Evolutionary conservation across 176 grass and related monocot genomes (phyloP), one percentile per base, ranked within the genome.

Genomic region (Oryza punctata): DNA sequence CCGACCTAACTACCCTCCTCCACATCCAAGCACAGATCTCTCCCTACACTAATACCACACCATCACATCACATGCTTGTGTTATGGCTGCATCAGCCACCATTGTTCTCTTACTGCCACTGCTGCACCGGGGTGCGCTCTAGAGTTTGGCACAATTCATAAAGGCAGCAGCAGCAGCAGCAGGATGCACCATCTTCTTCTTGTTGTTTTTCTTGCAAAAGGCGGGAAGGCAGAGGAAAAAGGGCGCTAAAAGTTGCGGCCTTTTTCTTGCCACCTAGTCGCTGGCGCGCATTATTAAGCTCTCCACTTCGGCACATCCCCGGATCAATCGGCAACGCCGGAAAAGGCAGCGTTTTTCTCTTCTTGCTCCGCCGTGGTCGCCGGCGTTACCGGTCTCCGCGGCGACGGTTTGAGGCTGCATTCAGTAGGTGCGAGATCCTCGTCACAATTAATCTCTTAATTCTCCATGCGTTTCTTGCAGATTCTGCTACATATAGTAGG

Each of bases 401-500:
- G 18, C 24, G 3, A 8, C 32, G 7, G 75, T n/a, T 78, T 44
- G 29, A 25, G 43, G 13, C 14, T 26, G 69, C 60, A 49, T 27
- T 49, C 25, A 33, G 60, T 88, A 46, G 81, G 75, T 84, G 87
- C 1, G 29, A 9, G 65, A 77, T 72, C 65, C 15, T 27, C 15
- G 23, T 65, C 79, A 28, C 41, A 33, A 72, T 23, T 78, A 29
- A 18, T 18, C 47, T 29, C 2, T n/a, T 24, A n/a, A 19, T 18
- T 23, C 54, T 52, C 47, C 3, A 49, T 52, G 49, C 54, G 78
- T 43, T 83, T 45, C 4, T 66, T 27, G 45, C 25, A 9, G 57
- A 61, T 61, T 61, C 18, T 52, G 32, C 7, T 50, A n/a, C 19
- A 38, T 38, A 38, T 32, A n/a, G 3, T 28, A 75, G 12, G 19